A percentile compares a stretch with the other conserved stretches of the same genome.
These are phyloP conservation scores for Peltaster fructicola DNA, from an alignment of 2,329 filamentous ascomycete genomes.

Conservation along the genomic window DNA sequence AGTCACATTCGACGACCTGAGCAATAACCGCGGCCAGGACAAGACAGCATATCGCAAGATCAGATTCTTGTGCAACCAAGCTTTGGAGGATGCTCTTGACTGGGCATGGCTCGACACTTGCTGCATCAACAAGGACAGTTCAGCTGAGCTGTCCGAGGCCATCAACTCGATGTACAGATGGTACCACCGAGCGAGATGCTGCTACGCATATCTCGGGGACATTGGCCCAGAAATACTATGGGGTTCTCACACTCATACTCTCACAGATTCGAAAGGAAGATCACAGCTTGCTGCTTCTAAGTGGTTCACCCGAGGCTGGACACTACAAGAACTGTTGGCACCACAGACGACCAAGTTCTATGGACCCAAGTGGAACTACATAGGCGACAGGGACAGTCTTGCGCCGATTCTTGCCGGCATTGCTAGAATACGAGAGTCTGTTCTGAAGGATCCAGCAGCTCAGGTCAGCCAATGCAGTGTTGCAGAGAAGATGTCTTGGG, in stretches of 20 bases:
- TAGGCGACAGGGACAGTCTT: constrained; percentile 3
- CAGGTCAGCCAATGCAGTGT: neutral
- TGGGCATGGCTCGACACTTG: constrained; percentile 7
- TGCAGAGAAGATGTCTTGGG: constrained; percentile 5
- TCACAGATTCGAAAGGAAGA: neutral
- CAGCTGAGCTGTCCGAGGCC: constrained; percentile 5
- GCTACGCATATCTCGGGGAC: constrained; percentile 5
- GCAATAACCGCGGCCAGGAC: neutral
- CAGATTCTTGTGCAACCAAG: too few relatives aligned
- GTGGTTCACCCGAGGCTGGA: constrained; percentile 6
- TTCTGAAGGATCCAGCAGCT: constrained; percentile 1
- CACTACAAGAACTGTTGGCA: constrained; percentile 6
- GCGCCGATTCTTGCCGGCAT: constrained; percentile 10
- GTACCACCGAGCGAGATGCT: constrained; percentile 3
- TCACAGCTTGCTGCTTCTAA: neutral
- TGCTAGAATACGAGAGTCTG: constrained; percentile 2
- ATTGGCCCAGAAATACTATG: constrained; percentile 1
- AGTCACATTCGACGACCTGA: constrained; percentile 3
- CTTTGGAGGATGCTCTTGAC: too few relatives aligned
- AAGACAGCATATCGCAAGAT: neutral
- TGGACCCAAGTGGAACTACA: neutral
- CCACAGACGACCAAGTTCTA: constrained; percentile 3
- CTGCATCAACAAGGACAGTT: constrained; percentile 6
- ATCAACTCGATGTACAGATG: constrained; percentile 6
- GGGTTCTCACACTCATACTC: too few relatives aligned